Conservation (phyloP, 2,329 filamentous ascomycete genomes). For the Cladosporium velox region DNA sequence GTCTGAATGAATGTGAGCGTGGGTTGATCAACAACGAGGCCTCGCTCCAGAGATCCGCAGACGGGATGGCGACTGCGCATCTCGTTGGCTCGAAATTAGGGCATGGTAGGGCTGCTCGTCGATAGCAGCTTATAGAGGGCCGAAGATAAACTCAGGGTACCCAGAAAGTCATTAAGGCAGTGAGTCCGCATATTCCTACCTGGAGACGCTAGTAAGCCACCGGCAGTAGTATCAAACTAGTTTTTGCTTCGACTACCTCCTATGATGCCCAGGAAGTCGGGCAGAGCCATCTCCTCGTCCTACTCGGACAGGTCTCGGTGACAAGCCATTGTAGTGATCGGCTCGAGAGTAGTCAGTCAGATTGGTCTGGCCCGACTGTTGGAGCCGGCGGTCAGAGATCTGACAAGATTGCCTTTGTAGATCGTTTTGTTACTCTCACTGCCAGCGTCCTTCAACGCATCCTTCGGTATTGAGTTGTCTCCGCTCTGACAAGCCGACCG, state of each 20-base stretch:
- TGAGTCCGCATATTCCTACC: not conserved
- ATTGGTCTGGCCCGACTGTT: not conserved
- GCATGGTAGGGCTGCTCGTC: not conserved
- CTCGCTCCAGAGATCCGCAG: not conserved
- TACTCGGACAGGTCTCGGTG: not conserved
- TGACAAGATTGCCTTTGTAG: not conserved
- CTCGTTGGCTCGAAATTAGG: not conserved
- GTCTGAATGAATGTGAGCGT: not conserved
- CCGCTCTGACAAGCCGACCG: not conserved
- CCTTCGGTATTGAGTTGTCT: not conserved
- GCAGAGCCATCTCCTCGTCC: not conserved
- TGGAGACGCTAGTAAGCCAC: not conserved
- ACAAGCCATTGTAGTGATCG: not conserved
- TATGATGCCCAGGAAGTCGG: not conserved
- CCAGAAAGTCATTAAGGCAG: not conserved
- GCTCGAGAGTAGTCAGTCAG: not conserved
- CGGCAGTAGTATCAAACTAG: not conserved
- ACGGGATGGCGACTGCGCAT: not conserved
- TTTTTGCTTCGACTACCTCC: not conserved
- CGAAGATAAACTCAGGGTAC: not conserved
- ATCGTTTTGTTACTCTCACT: not conserved
- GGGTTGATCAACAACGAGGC: not conserved
- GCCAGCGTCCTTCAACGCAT: not conserved
- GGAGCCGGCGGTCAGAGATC: not conserved
- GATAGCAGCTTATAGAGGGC: not conserved